Conservation (phyloP, 2,329 filamentous ascomycete species). For the Tolypocladium tundrense region DNA sequence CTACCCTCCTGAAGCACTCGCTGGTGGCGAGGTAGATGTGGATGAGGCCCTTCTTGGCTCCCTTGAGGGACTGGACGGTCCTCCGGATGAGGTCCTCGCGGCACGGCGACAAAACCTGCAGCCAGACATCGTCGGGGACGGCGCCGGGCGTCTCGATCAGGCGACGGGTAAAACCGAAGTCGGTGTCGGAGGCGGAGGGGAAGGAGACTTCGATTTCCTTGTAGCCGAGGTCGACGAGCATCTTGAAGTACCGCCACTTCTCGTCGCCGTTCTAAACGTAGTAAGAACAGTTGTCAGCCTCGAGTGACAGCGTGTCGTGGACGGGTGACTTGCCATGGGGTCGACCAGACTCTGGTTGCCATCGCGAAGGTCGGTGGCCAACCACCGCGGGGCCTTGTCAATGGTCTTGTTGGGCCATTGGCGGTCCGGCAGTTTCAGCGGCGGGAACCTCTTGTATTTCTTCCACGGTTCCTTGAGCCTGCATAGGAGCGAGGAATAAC, state of each 20-base stretch:
- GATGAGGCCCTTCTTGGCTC: conserved; percentile 86
- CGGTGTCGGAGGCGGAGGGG: conserved; percentile 86
- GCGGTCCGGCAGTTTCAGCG: conserved; percentile 51
- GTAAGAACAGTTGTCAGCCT: neutral
- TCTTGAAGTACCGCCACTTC: conserved; percentile 92
- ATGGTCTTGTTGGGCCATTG: conserved; percentile 80
- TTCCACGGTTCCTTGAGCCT: conserved; percentile 67
- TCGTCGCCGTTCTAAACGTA: conserved; percentile 69
- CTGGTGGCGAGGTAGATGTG: conserved; percentile 95
- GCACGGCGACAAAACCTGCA: conserved; percentile 89
- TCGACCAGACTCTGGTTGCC: conserved; percentile 90
- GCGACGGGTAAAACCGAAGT: conserved; percentile 88
- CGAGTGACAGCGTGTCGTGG: neutral
- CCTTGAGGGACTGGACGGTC: conserved; percentile 80
- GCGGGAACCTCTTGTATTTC: conserved; percentile 63
- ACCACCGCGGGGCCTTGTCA: conserved; percentile 80
- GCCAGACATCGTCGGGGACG: conserved; percentile 78
- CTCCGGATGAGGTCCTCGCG: conserved; percentile 81
- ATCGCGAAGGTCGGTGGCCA: conserved; percentile 74
- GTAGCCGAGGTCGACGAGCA: conserved; percentile 85
- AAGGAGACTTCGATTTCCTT: conserved; percentile 98
- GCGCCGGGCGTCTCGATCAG: conserved; percentile 76
- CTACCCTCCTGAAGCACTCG: conserved; percentile 85
- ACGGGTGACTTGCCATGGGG: conserved; percentile 59
- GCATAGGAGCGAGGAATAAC: neutral